A percentile compares a stretch with the other conserved stretches of the same genome.
Conservation (phyloP, 2,329 filamentous ascomycete genomes). For the Fusarium floridanum region DNA sequence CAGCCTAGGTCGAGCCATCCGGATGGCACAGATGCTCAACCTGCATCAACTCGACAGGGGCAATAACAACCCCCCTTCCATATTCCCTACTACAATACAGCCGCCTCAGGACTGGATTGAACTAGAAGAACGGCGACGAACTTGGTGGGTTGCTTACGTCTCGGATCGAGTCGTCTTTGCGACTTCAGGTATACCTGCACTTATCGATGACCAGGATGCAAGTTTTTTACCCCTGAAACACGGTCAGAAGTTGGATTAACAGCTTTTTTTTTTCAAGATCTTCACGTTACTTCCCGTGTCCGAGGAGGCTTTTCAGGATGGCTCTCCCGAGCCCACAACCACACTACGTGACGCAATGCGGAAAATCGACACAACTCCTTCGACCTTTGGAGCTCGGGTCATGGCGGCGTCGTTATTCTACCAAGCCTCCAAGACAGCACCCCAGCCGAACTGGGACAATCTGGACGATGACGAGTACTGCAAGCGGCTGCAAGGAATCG, state of each 20-base stretch:
- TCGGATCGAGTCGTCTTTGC: neutral
- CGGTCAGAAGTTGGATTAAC: neutral
- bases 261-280: neutral
- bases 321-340: neutral
- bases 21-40: neutral
- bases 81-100: neutral
- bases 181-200: neutral
- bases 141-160: neutral
- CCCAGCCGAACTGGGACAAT: neutral
- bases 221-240: neutral
- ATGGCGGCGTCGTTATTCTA: neutral
- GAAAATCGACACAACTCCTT: neutral
- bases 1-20: neutral
- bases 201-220: neutral
- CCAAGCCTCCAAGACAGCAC: neutral
- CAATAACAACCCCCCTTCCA: neutral
- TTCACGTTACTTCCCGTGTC: neutral
- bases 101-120: neutral
- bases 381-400: neutral
- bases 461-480: neutral
- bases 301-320: neutral
- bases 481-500: neutral
- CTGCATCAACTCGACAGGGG: neutral
- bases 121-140: neutral
- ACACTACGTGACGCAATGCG: neutral